Base-by-base conservation (phyloP, 805 yeast species). In the Monosporozyma aerobia region DNA sequence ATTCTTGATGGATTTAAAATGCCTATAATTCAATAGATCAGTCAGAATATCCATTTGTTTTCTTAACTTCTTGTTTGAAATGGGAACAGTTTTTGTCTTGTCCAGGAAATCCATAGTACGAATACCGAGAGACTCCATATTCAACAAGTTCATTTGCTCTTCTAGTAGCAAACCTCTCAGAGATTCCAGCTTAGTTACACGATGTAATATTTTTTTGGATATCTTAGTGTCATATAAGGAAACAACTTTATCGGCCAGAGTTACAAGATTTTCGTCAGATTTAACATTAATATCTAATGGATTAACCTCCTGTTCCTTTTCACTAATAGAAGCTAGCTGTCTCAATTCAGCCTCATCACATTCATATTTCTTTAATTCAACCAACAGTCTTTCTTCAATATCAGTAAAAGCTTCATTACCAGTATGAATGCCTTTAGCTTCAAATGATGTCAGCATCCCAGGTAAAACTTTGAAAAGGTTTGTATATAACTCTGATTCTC, bases 401-500 rank as follows among this genome's bases (percentile, higher is more conserved):
- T 69, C 71, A 0, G 79, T 74, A 46, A 67, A 61, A 32, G 59
- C 63, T 48, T 75, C 81, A 35, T 77, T 57, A 53, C 72, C 74
- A 49, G 81, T 65, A 2, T 85, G 80, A 53, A 77, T 76, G 35
- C 78, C 71, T 53, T 95, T 75, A 1, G 87, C 77, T 13, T 65
- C 71, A 58, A 86, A 78, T 59, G 87, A 79, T 11, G 25, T 40
- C 43, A 54, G 50, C 14, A 59, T 46, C 9, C 35, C 35, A 2
- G 39, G 39, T 14, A 52, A 30, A 22, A 1, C 16, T 5, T n/a
- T 19, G 3, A 9, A 25, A 30, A 52, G 11, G 13, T 59, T 85
- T 90, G 58, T 80, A 82, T 44, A 78, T 47, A 90, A 73, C 5
- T 7, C 2, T 16, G 29, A 72, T 63, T 90, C 97, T 44, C 95